These are phyloP conservation scores for Cunninghamia lanceolata DNA, from an alignment of 75 land plant genomes.

Conservation along the genomic window DNA sequence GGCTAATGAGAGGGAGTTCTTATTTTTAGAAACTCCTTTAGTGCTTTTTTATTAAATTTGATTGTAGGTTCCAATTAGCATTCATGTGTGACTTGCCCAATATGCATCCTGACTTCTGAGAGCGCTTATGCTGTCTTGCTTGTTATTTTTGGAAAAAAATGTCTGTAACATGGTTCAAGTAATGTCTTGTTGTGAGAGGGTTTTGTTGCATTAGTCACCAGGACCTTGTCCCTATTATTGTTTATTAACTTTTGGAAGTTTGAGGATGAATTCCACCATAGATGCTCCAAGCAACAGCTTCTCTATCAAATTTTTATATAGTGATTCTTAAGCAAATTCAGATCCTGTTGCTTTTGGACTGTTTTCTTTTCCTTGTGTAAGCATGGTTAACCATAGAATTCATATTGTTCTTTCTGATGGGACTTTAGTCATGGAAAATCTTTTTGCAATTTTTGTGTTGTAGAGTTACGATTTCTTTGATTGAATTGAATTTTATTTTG, in stretches of 20 bases:
- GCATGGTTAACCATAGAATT: too few relatives aligned
- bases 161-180: neutral
- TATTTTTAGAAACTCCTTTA: neutral
- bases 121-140: neutral
- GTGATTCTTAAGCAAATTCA: neutral
- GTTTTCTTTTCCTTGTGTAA: too few relatives aligned
- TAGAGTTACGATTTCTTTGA: neutral
- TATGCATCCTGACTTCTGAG: neutral
- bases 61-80: neutral
- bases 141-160: neutral
- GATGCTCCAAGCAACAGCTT: neutral
- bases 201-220: neutral
- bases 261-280: neutral
- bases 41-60: conserved; percentile 4
- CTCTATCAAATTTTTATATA: neutral
- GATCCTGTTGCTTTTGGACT: too few relatives aligned
- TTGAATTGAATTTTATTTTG: neutral
- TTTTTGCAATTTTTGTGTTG: neutral
- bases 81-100: neutral
- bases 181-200: neutral
- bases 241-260: neutral
- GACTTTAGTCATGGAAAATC: neutral
- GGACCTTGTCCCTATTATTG: neutral
- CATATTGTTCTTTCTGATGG: neutral
- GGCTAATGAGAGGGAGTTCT: neutral